Evolutionary conservation across 208 protist species (phyloP), one percentile per base, ranked within the genome.

Genomic region (Lotmaria passim): DNA sequence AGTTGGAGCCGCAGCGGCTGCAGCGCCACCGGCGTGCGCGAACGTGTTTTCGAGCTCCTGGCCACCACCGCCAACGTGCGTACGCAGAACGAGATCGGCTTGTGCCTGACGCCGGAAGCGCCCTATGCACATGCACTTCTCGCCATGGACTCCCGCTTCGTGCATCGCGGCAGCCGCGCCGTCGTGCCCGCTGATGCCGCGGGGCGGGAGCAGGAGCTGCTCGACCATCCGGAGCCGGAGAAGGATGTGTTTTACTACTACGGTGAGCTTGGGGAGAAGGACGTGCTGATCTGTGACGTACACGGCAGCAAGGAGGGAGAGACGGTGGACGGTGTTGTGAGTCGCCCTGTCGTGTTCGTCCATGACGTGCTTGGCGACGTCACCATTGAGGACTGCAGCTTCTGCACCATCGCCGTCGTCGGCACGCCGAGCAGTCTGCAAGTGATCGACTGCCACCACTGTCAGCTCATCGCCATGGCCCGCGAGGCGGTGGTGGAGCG

Each of bases 401-500:
- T 77, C 51, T 96, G 90, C 77, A 91, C 84, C 12, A 73, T 96
- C 17, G 73, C 86, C 60, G 75, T 96, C 7, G 53, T 78, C 5
- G 90, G 86, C 33, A 85, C 86, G 3, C 73, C 62, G 6, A 79
- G 81, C 51, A 84, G 52, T 34, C 58, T 93, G 19, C 68, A 76
- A 31, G 56, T 91, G 23, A 50, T 50, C n/a, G 52, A 82, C 26
- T 96, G 90, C 69, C 73, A 82, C 38, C 11, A 88, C 51, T 69
- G 90, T 59, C 57, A 61, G 17, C 50, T 93, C 14, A 79, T 91
- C 51, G 14, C 80, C 24, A 74, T 93, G 61, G 79, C 76, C 17
- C 69, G 80, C 17, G 84, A 93, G 65, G 56, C 56, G 15, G 59
- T 85, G 6, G 21, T 96, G 31, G 70, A 83, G 39, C 17, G 82